Evolutionary conservation across 345 rosid genomes (phyloP), one percentile per base, ranked within the genome.

Genomic region (Salix koriyanagi): DNA sequence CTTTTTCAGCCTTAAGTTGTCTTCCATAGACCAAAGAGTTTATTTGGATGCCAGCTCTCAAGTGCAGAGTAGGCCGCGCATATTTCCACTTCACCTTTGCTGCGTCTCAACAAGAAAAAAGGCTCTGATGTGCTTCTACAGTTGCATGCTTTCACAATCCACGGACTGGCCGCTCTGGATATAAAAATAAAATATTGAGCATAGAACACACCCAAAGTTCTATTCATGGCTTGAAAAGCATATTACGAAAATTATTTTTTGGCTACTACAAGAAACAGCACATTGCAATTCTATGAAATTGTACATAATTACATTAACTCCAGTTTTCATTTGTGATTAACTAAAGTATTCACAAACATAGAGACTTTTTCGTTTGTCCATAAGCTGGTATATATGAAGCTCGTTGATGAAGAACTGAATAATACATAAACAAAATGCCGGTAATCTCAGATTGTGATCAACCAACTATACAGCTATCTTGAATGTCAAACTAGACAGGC

Each of bases 21-120:
- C 71, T 84, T 87, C 91, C 90, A 89, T 87, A 65, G 82, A 76
- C 80, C 72, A 64, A 25, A 67, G 25, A 73, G 28, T 30, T 25
- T 36, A 64, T 50, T 69, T 42, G n/a, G 70, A 75, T 37, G 19
- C 34, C 32, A 73, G 70, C 79, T 42, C 74, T 70, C 74, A 58
- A 62, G 42, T 69, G 73, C 68, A 52, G 60, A 58, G 46, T 48
- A 19, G n/a, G 3, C 41, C 61, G 34, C 26, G 4, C 44, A 32
- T 19, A 9, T 34, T 48, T 54, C 39, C 10, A 26, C 67, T 79
- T 23, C 48, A 30, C 16, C 26, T 34, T 71, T n/a, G 23, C 8
- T n/a, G 14, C 32, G 21, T 30, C 60, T 23, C 74, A 42, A 41
- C 6, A 58, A 41, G 41, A 68, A 34, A 34, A 34, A 34, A 69